A percentile compares a stretch with the other conserved stretches of the same genome.
These are phyloP conservation scores for Thermothelomyces thermophilus DNA, from an alignment of 2,329 filamentous ascomycete species.

Conservation along the genomic window DNA sequence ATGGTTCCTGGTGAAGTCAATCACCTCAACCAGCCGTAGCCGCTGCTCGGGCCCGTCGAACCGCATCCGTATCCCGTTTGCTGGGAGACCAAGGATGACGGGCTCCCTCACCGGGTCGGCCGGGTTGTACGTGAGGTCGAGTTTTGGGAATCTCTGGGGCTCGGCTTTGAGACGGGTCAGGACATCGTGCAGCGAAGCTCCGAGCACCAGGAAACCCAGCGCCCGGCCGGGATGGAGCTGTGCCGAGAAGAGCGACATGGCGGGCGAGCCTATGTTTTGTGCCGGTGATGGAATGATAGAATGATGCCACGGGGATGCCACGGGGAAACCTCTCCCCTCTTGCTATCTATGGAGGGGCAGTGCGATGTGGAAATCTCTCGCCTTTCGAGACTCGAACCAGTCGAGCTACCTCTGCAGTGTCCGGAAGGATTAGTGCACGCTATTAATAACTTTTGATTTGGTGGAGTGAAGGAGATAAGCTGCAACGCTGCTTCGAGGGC, in stretches of 20 bases:
- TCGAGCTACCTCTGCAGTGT: too few species aligned
- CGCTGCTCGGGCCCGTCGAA: constrained; percentile 94
- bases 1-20: constrained; percentile 80
- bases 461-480: too few species aligned
- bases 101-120: constrained; percentile 66
- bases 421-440: too few species aligned
- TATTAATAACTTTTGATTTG: too few species aligned
- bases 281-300: background rate
- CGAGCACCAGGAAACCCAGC: constrained; percentile 42
- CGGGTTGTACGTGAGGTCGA: constrained; percentile 78
- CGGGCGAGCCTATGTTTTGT: background rate
- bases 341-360: too few species aligned
- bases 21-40: constrained; percentile 80
- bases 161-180: constrained; percentile 83
- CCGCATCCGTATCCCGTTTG: constrained; percentile 80
- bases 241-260: constrained; percentile 20
- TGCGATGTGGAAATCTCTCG: too few species aligned
- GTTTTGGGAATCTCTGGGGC: constrained; percentile 71
- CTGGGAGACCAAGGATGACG: constrained; percentile 67
- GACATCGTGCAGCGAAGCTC: constrained; percentile 85
- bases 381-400: too few species aligned
- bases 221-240: constrained; percentile 24
- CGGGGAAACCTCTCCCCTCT: too few species aligned
- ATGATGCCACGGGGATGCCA: too few species aligned
- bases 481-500: too few species aligned